These are phyloP conservation scores for Nicotiana tomentosiformis DNA, from an alignment of 257 asterid genomes.

Conservation along the genomic window DNA sequence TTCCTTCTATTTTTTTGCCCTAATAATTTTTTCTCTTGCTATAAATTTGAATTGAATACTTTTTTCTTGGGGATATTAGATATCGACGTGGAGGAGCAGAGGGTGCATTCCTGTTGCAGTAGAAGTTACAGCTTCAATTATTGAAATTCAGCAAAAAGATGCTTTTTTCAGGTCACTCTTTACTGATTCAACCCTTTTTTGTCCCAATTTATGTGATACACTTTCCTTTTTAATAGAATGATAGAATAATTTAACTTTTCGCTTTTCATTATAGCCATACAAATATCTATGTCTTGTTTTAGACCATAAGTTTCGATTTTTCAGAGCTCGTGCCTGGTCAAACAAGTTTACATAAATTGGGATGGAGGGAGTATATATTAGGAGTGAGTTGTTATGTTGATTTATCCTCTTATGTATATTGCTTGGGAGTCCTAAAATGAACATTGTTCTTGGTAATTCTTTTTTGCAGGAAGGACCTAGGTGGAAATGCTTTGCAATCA, in stretches of 20 bases:
- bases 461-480: slow-evolving; percentile 43
- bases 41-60: not conserved
- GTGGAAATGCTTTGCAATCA: slow-evolving; percentile 39
- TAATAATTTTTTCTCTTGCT: not conserved
- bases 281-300: no score
- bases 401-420: not conserved
- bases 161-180: slow-evolving; percentile 49
- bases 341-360: no score
- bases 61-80: slow-evolving; percentile 29
- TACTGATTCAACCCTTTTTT: not conserved
- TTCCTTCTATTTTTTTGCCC: not conserved
- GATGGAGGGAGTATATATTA: no score
- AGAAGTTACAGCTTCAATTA: slow-evolving; percentile 66
- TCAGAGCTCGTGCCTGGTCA: no score
- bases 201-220: not conserved
- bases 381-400: not conserved
- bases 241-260: no score
- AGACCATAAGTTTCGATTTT: no score
- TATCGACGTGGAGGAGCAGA: slow-evolving; percentile 79
- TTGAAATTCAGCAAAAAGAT: slow-evolving; percentile 85
- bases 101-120: slow-evolving; percentile 64
- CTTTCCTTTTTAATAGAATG: no score
- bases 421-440: not conserved
- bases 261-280: no score
- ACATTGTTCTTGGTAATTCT: not conserved